Percentiles rank a stretch among this genome's conserved stretches.
Conservation (phyloP, 768 basidiomycete genomes). For the Amanita subjunquillea region DNA sequence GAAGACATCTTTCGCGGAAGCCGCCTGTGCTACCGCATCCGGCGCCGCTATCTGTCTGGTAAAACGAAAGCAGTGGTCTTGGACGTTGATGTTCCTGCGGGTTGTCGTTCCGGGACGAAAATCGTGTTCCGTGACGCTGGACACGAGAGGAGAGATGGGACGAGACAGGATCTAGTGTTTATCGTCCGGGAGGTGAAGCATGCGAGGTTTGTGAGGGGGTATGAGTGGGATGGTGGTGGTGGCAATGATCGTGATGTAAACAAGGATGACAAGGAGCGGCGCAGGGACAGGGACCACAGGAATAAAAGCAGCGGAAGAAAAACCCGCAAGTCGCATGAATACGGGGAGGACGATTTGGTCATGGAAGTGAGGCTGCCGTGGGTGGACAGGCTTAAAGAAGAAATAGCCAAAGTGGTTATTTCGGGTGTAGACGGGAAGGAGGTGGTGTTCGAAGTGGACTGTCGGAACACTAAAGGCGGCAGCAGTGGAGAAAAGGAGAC, state of each 20-base stretch:
- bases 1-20: constrained; percentile 48
- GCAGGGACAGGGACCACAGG: not conserved
- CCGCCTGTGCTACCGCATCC: constrained; percentile 40
- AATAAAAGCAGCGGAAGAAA: not conserved
- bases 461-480: constrained; percentile 16
- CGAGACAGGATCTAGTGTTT: constrained; percentile 51
- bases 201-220: constrained; percentile 16
- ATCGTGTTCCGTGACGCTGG: constrained; percentile 42
- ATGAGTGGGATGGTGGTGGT: constrained; percentile 1
- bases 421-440: constrained; percentile 42
- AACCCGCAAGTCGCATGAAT: constrained; percentile 26
- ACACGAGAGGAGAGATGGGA: constrained; percentile 47
- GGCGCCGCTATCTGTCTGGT: constrained; percentile 35
- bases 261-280: not conserved
- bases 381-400: constrained; percentile 33
- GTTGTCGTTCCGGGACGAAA: constrained; percentile 43
- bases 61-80: constrained; percentile 37
- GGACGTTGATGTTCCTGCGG: constrained; percentile 42
- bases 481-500: constrained; percentile 21
- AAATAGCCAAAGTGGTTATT: constrained; percentile 37
- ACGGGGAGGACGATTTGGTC: constrained; percentile 37
- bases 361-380: constrained; percentile 44
- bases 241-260: not conserved
- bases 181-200: constrained; percentile 43
- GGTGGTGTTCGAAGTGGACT: constrained; percentile 35